phyloP scores from a whole-genome alignment of 768 basidiomycete genomes.

The Lentinula edodes region DNA sequence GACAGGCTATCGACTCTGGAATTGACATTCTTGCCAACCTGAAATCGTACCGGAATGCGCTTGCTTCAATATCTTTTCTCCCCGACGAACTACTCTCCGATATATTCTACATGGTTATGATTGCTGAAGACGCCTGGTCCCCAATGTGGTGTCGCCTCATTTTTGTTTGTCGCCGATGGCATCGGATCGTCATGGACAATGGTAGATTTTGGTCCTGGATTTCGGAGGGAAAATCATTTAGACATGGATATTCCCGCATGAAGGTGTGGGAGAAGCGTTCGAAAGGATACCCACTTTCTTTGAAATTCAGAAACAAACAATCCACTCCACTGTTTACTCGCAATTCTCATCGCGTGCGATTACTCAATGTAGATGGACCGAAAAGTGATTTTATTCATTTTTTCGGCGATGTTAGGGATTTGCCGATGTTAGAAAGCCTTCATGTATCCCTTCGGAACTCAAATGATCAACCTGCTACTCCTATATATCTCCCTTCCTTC shows the following conservation, averaged over 20 bases:
- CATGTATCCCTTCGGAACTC: neutral
- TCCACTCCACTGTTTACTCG: neutral
- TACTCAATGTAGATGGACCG: neutral
- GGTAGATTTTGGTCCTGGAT: slow-evolving; percentile 2
- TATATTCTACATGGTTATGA: neutral
- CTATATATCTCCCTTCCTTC: neutral
- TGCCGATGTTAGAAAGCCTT: neutral
- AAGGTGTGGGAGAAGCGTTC: neutral
- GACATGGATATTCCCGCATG: neutral
- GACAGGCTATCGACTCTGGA: neutral
- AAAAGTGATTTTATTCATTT: neutral
- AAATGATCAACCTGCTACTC: neutral
- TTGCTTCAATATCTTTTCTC: slow-evolving; percentile 1
- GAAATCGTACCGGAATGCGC: neutral
- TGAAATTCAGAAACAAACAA: neutral
- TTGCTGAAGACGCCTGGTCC: neutral
- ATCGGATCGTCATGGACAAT: neutral
- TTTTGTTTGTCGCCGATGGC: slow-evolving; percentile 3
- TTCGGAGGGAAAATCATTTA: neutral
- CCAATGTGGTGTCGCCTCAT: neutral
- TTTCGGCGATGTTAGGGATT: neutral
- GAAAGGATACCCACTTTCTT: neutral
- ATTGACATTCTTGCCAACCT: neutral
- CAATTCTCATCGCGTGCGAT: neutral
- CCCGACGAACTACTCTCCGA: slow-evolving; percentile 1